These are phyloP conservation scores for Monilinia laxa DNA, from an alignment of 2,329 filamentous ascomycete genomes.

Conservation along the genomic window DNA sequence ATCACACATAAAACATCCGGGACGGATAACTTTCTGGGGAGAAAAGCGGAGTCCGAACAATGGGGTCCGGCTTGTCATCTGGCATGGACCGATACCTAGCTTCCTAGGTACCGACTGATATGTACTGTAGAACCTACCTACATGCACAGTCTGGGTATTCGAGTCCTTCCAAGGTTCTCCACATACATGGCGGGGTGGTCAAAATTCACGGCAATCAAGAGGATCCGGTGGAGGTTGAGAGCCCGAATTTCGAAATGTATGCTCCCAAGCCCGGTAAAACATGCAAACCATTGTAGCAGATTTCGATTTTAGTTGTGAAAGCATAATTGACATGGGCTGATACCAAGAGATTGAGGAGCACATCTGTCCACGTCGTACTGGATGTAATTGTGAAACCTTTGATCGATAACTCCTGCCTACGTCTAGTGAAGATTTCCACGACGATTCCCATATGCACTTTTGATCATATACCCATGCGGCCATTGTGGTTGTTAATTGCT, in stretches of 20 bases:
- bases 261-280: neutral
- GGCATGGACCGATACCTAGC: no score
- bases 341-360: neutral
- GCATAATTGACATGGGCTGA: constrained; percentile 8
- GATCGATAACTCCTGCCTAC: constrained; percentile 18
- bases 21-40: no score
- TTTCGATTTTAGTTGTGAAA: constrained; percentile 18
- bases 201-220: constrained; percentile 10
- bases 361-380: constrained; percentile 8
- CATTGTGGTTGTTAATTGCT: constrained; percentile 41
- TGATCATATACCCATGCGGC: constrained; percentile 19
- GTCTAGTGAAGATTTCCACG: constrained; percentile 25
- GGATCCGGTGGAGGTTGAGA: neutral
- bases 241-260: neutral
- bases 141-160: no score
- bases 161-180: neutral
- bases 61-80: no score
- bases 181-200: neutral
- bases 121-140: no score
- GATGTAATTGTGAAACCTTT: constrained; percentile 22
- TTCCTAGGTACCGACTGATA: no score
- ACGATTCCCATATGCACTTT: constrained; percentile 25
- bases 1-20: no score
- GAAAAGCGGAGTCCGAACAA: no score
- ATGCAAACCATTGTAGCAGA: constrained; percentile 1